Evolutionary conservation across 108 stramenopile genomes (phyloP), one percentile per base, ranked within the genome.

Genomic region (Nitzschia putrida): DNA sequence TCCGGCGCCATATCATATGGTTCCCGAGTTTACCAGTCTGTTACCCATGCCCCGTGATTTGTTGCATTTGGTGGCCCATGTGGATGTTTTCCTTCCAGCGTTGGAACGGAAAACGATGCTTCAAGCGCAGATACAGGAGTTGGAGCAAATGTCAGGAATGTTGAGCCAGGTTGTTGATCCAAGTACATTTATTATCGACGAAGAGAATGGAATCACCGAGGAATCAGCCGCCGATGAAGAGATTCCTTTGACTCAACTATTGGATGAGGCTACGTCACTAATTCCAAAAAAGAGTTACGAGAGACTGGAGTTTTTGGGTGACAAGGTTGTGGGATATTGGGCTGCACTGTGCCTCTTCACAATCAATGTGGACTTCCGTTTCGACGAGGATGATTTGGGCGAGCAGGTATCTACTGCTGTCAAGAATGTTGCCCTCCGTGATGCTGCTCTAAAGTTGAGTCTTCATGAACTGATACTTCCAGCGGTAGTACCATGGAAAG

Each of bases 241-340:
- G 14, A 2, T 6, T 18, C 18, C 47, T 18, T 49, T 49, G 47
- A 18, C 6, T 18, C 14, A 49, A 49, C 6, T 49, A 18, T 49
- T 49, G 6, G 47, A 49, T 18, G 49, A 80, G 52, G 87, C 83
- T 14, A 79, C 74, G 8, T 43, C 69, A 5, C 18, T 69, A 11
- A 13, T 54, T 12, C 50, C 71, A n/a, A 34, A 18, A 20, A 29
- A 53, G 14, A 51, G 57, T 10, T 73, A 84, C 56, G 78, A 89
- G 66, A 73, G 88, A 3, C 57, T 89, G 14, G 88, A 89, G 64
- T 76, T 82, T 51, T 53, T 89, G 16, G 88, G 88, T 23, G 88
- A 89, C 60, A 21, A 69, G 18, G 83, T 89, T 10, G 56, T 89
- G 23, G 41, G 74, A 11, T 78, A 73, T 53, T 70, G 74, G 25